phyloP scores from a whole-genome alignment of 345 rosid species.

The Brassica incana region DNA sequence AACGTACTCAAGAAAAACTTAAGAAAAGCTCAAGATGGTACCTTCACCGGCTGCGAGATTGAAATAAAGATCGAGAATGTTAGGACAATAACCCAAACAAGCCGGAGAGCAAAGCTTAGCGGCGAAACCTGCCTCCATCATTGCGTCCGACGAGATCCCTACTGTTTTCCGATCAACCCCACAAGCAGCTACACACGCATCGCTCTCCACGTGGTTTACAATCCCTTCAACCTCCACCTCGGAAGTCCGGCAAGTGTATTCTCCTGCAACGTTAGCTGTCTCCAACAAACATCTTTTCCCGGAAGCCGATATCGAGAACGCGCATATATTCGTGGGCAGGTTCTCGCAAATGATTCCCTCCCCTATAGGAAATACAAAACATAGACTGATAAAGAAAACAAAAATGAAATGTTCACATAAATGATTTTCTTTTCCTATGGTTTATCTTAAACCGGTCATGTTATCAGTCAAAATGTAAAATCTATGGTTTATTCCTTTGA shows the following conservation, averaged over 20 bases:
- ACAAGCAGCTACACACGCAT: conserved; percentile 69
- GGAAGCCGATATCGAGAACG: conserved; percentile 66
- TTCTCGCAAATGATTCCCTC: conserved; percentile 67
- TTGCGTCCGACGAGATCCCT: conserved; percentile 90
- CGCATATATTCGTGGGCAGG: conserved; percentile 63
- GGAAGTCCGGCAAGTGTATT: conserved; percentile 79
- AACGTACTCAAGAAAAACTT: neutral
- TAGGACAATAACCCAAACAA: conserved; percentile 77
- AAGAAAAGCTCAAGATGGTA: conserved; percentile 23
- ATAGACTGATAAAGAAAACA: neutral
- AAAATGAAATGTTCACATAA: neutral
- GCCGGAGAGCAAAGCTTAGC: conserved; percentile 76
- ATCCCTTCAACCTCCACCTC: conserved; percentile 75
- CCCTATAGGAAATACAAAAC: conserved; percentile 30
- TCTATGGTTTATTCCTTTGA: conserved; percentile 5
- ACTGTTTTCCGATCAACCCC: conserved; percentile 78
- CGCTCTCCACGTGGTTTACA: conserved; percentile 72
- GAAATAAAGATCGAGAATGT: conserved; percentile 90
- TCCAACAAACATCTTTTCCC: conserved; percentile 89
- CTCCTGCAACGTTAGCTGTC: conserved; percentile 53
- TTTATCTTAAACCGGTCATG: neutral
- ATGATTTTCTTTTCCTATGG: neutral
- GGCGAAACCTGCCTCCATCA: conserved; percentile 76
- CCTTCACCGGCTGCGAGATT: conserved; percentile 98
- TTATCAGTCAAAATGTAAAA: neutral